Conservation (phyloP, 352 stramenopile species). For the Phytophthora brassicae region DNA sequence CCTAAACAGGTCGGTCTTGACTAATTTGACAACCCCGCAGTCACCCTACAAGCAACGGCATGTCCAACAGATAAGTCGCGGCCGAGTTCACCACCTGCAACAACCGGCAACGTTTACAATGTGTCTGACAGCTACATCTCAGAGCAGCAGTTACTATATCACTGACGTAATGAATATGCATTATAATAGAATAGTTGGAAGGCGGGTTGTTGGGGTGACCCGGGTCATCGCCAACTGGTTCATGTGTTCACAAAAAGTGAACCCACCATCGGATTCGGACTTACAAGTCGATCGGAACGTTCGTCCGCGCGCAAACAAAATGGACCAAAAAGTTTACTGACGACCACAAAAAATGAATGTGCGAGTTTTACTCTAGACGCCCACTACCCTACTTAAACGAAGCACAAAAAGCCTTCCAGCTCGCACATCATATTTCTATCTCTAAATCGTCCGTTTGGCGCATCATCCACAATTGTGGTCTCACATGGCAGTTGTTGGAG, state of each 20-base stretch:
- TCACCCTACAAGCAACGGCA: no score
- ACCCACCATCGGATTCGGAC: background rate
- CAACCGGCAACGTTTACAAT: no score
- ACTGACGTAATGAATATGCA: no score
- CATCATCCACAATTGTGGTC: background rate
- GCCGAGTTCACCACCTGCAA: no score
- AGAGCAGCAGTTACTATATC: no score
- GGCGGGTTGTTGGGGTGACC: no score
- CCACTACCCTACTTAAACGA: background rate
- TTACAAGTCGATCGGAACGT: background rate
- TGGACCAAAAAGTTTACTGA: background rate
- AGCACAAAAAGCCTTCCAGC: background rate
- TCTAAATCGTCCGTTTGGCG: background rate
- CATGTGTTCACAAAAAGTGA: background rate
- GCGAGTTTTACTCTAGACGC: background rate
- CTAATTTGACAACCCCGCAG: no score
- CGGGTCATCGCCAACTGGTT: no score
- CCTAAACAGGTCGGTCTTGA: no score
- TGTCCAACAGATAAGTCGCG: no score
- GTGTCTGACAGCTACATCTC: no score
- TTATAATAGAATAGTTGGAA: no score
- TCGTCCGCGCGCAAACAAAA: background rate
- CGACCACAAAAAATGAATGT: background rate
- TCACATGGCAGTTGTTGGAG: background rate
- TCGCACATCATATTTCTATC: background rate